Evolutionary conservation across 441 rosid genomes (phyloP).

Genomic region (Oxalis stricta): DNA sequence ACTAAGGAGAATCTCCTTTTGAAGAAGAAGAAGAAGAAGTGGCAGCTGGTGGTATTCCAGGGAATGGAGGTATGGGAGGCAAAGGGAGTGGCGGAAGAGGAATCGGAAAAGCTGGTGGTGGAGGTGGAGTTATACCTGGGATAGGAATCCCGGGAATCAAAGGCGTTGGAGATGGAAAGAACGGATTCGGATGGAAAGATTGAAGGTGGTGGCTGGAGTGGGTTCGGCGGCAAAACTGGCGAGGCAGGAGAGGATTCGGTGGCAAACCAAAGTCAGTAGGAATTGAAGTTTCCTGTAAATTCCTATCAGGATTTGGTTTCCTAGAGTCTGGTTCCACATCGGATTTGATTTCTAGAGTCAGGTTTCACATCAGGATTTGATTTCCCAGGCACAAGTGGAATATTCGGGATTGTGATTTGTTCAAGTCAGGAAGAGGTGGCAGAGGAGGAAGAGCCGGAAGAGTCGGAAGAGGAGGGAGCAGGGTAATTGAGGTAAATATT

Average conservation of each 20-base stretch:
- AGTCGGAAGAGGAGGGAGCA: slow-evolving; percentile 44
- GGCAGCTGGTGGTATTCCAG: slow-evolving; percentile 38
- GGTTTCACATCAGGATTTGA: neutral
- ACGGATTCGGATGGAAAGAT: slow-evolving; percentile 8
- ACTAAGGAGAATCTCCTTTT: slow-evolving; percentile 24
- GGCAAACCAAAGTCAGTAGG: slow-evolving; percentile 7
- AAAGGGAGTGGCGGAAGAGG: slow-evolving; percentile 27
- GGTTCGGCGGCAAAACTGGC: slow-evolving; percentile 23
- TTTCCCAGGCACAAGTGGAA: no score
- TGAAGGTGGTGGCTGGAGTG: slow-evolving; percentile 24
- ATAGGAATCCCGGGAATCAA: slow-evolving; percentile 26
- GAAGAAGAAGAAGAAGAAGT: slow-evolving; percentile 32
- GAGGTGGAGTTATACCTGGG: slow-evolving; percentile 34
- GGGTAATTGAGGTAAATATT: slow-evolving; percentile 33
- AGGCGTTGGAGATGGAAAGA: slow-evolving; percentile 20
- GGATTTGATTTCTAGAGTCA: no score
- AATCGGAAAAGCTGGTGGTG: slow-evolving; percentile 35
- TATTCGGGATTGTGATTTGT: no score
- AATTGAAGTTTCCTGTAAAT: no score
- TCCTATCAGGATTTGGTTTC: no score
- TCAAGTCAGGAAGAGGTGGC: slow-evolving; percentile 23
- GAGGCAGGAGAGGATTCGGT: slow-evolving; percentile 8
- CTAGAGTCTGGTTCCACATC: no score
- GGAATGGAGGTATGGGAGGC: slow-evolving; percentile 26
- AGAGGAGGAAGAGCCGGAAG: slow-evolving; percentile 26